A percentile compares a stretch with the other conserved stretches of the same genome.
Evolutionary conservation across 352 stramenopile genomes (phyloP).

Genomic region (Peronospora farinosa): DNA sequence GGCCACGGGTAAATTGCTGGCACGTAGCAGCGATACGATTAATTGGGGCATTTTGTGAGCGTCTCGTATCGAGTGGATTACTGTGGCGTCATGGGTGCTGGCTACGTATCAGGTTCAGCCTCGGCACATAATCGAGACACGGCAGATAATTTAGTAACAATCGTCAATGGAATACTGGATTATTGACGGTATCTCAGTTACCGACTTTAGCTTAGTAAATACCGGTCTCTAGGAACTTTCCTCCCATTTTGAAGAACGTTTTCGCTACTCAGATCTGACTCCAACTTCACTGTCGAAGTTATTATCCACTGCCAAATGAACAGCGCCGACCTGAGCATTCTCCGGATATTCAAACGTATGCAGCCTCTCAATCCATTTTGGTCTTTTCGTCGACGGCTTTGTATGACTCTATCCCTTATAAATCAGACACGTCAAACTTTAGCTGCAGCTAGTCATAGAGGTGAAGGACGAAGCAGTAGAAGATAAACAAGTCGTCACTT

Average conservation of each 20-base stretch:
- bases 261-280: constrained; percentile 19
- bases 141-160: too few relatives aligned
- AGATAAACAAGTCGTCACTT: neutral
- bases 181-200: too few relatives aligned
- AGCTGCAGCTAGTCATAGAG: constrained; percentile 22
- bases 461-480: constrained; percentile 6
- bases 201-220: too few relatives aligned
- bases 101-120: too few relatives aligned
- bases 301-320: constrained; percentile 1
- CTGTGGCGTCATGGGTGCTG: too few relatives aligned
- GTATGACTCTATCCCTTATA: constrained; percentile 27
- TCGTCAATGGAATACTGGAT: too few relatives aligned
- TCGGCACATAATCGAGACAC: too few relatives aligned
- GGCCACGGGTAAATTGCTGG: constrained; percentile 56
- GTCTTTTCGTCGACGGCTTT: constrained; percentile 22
- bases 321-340: too few relatives aligned
- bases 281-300: constrained; percentile 11
- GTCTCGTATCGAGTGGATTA: too few relatives aligned
- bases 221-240: neutral
- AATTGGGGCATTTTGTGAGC: constrained; percentile 51
- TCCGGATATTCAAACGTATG: constrained; percentile 10
- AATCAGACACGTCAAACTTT: constrained; percentile 23
- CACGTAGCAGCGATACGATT: constrained; percentile 56
- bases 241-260: constrained; percentile 8
- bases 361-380: constrained; percentile 15